Base-by-base conservation (phyloP, 352 stramenopile genomes). In the Blastocystis sp. region DNA sequence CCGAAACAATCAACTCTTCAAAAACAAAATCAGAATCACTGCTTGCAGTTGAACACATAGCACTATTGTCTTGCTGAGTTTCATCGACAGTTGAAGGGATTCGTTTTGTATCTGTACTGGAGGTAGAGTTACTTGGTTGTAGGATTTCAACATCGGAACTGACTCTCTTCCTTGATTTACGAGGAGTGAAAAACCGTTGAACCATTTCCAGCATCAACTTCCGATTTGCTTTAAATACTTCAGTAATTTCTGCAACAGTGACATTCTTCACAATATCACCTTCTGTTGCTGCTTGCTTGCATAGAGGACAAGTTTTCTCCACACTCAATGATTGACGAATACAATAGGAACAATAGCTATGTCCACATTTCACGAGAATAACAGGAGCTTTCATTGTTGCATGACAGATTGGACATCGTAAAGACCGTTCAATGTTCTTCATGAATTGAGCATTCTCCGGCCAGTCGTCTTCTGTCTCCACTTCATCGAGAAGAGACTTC, bases 341-440 rank as follows among this genome's bases (percentile, higher is more conserved):
- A 68, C 73, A 84, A 35, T 84, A 84, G 48, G 73, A 84, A 19
- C 73, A 84, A 42, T 66, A 84, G 48, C 73, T 84, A 48, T 84
- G 73, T 0, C 73, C 73, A 44, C 73, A 84, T n/a, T 84, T 84
- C 9, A 56, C 37, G 17, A 84, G 73, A 33, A 84, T 24, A 22
- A 84, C 73, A n/a, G 73, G 44, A 33, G 73, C 37, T 56, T 40
- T 33, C 73, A 84, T 84, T 5, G 73, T 84, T 19, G 48, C 73
- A 68, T 84, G 73, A 57, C 73, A 84, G 68, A 84, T 84, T 7
- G 73, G 30, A 64, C 73, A 84, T 5, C 59, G 58, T 30, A 84
- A 30, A 7, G 73, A 84, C 48, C 59, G 37, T 57, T 84, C 73
- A 24, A 84, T 84, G 6, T 9, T 24, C 35, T 44, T 54, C 30